These are phyloP conservation scores for Aphanomyces astaci DNA, from an alignment of 352 stramenopile species.

Conservation along the genomic window DNA sequence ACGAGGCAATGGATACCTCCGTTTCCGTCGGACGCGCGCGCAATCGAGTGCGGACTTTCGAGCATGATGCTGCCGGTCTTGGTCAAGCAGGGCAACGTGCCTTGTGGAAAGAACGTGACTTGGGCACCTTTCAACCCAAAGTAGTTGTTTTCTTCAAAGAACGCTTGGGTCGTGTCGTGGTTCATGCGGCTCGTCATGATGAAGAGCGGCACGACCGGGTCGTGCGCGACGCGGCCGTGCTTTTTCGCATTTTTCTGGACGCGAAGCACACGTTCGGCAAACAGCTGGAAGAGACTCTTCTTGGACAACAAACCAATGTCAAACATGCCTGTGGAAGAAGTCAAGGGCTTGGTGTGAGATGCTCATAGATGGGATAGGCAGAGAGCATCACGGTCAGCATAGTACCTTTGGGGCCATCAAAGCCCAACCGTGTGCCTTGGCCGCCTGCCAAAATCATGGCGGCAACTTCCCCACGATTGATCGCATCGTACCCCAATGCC, in stretches of 20 bases:
- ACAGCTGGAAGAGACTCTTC: slow-evolving; percentile 92
- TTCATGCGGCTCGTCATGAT: slow-evolving; percentile 98
- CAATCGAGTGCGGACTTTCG: slow-evolving; percentile 69
- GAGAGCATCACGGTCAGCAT: too few species aligned
- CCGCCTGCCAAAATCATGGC: slow-evolving; percentile 91
- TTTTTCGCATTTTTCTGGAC: slow-evolving; percentile 45
- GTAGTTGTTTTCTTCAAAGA: slow-evolving; percentile 86
- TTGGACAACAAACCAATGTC: slow-evolving; percentile 87
- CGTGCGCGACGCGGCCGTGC: slow-evolving; percentile 7
- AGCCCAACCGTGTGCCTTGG: slow-evolving; percentile 95
- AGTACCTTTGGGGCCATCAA: slow-evolving; percentile 89
- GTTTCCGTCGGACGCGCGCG: slow-evolving; percentile 95
- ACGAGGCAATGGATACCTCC: slow-evolving; percentile 87
- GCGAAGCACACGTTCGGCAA: slow-evolving; percentile 84
- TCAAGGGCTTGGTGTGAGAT: too few species aligned
- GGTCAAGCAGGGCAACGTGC: slow-evolving; percentile 94
- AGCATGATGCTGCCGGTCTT: slow-evolving; percentile 94
- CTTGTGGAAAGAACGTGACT: slow-evolving; percentile 95
- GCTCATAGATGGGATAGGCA: too few species aligned
- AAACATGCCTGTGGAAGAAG: slow-evolving; percentile 64
- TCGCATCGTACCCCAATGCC: slow-evolving; percentile 67
- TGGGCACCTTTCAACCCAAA: slow-evolving; percentile 89
- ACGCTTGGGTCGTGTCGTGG: slow-evolving; percentile 85
- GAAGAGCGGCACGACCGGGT: slow-evolving; percentile 70
- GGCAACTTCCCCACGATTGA: slow-evolving; percentile 83